Conservation (phyloP, 495 filamentous ascomycete genomes). For the Immersiella caudata region DNA sequence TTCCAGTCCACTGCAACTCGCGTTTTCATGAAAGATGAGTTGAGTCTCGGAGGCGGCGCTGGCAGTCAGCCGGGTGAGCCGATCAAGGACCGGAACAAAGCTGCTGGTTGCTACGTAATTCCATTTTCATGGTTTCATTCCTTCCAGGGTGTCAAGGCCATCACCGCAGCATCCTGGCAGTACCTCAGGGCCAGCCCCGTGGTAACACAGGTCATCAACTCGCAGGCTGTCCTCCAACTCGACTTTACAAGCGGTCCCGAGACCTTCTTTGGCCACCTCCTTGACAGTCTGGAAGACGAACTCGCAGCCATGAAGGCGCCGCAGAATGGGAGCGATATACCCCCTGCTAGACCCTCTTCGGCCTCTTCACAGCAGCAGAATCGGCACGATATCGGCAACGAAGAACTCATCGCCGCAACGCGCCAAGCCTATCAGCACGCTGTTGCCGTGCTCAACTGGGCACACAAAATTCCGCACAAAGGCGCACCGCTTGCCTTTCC, state of each 20-base stretch:
- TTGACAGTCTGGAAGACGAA: conserved; percentile 55
- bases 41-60: conserved; percentile 15
- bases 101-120: conserved; percentile 45
- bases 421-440: conserved; percentile 58
- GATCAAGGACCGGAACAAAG: conserved; percentile 8
- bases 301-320: conserved; percentile 32
- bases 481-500: conserved; percentile 57
- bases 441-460: conserved; percentile 60
- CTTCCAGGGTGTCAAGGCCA: conserved; percentile 62
- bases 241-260: conserved; percentile 43
- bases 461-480: conserved; percentile 57
- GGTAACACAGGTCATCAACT: conserved; percentile 57
- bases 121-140: conserved; percentile 61
- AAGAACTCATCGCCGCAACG: conserved; percentile 37
- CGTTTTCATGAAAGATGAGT: conserved; percentile 53
- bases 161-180: conserved; percentile 54
- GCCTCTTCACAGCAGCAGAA: not conserved
- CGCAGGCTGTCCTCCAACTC: conserved; percentile 54
- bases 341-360: not conserved
- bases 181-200: conserved; percentile 55
- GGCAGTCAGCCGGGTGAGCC: conserved; percentile 4
- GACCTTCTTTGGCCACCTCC: conserved; percentile 56
- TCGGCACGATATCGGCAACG: not conserved
- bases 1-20: conserved; percentile 61
- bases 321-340: not conserved